Base-by-base conservation (phyloP, 2,329 filamentous ascomycete species). In the Sclerotinia minor region DNA sequence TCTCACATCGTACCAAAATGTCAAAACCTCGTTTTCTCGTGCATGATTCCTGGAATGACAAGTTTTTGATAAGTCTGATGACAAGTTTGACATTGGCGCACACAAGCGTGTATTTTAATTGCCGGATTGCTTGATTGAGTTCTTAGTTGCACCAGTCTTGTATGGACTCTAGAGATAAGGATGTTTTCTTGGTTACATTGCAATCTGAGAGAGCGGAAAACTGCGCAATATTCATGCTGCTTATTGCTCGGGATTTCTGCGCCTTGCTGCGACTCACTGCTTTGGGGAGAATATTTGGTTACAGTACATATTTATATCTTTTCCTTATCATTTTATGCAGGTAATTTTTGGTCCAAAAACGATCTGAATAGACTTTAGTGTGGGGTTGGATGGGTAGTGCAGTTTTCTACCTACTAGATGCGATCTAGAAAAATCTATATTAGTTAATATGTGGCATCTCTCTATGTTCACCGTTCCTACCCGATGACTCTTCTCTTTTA, bases 21-120 rank as follows among this genome's bases (percentile, higher is more conserved):
- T 61, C 59, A 61, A 61, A 38, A n/a, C 59, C 59, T 61, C 59
- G 59, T 61, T 50, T 61, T 61, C 59, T 61, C 59, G 59, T 61
- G 59, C 59, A 50, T 50, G 5, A 38, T 50, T 61, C 59, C 58
- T 61, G 58, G 21, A n/a, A 49, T 35, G 44, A 35, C 29, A 61
- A 60, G 26, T 60, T 60, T 13, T 41, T 41, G 38, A 41, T 41
- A 17, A 5, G 13, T 41, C 15, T 41, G 29, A 21, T 54, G 52
- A 35, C 52, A 61, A 60, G 26, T 60, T 60, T 60, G 58, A 60
- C 44, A 60, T 32, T 24, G 26, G 26, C 41, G 1, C 35, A 60
- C 44, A 60, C 41, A 24, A 60, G 44, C 44, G 26, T 60, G 58
- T 55, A 55, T 24, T n/a, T 26, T 45, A 8, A 60, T 60, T 49